Conservation (phyloP, 129 eudicot genomes). For the Gnaphalium uliginosum region DNA sequence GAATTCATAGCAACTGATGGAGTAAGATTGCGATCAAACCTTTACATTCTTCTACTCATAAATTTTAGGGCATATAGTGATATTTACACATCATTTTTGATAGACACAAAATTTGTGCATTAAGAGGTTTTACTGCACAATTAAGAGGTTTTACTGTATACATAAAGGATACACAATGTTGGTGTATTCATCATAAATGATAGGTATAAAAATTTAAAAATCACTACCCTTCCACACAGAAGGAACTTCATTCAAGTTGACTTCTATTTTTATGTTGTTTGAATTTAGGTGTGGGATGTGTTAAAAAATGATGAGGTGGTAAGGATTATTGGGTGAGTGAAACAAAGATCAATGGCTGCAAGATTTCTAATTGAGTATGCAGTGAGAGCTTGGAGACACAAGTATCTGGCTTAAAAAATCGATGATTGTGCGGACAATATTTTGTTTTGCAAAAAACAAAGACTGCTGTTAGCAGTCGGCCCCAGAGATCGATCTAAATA, state of each 20-base stretch:
- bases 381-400: constrained; percentile 58
- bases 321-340: constrained; percentile 54
- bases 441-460: constrained; percentile 49
- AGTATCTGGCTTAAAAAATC: constrained; percentile 47
- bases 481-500: constrained; percentile 39
- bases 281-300: constrained; percentile 70
- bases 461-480: constrained; percentile 38
- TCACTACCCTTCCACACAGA: no score
- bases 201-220: no score
- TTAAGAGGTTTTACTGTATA: no score
- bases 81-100: no score
- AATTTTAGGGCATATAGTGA: background rate
- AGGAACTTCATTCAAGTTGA: no score
- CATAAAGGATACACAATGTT: no score
- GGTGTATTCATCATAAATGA: no score
- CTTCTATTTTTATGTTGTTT: background rate
- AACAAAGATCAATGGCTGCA: constrained; percentile 60
- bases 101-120: no score
- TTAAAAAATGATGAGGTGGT: constrained; percentile 68
- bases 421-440: constrained; percentile 65
- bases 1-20: constrained; percentile 89
- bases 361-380: constrained; percentile 55
- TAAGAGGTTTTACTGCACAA: no score
- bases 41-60: background rate
- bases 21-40: constrained; percentile 41